phyloP scores from a whole-genome alignment of 148 eudicot species.

The Vaccinium vitisidaea region DNA sequence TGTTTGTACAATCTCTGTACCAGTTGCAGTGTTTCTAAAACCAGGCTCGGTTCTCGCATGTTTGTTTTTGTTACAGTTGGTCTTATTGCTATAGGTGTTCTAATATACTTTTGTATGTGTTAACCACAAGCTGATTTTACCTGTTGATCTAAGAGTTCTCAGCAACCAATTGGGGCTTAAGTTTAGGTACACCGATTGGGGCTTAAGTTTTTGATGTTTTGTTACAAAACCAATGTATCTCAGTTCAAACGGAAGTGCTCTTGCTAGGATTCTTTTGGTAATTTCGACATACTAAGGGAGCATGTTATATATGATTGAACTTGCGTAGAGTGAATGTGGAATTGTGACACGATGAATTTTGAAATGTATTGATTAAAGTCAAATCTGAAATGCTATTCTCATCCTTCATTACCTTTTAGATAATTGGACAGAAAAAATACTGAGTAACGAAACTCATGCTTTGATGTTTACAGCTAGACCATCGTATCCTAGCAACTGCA shows the following conservation, averaged over 20 bases:
- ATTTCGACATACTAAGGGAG: not conserved
- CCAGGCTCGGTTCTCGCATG: too few relatives aligned
- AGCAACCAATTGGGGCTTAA: not conserved
- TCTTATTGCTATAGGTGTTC: not conserved
- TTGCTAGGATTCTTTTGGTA: not conserved
- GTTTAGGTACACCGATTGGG: not conserved
- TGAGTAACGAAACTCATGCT: not conserved
- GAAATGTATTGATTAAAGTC: not conserved
- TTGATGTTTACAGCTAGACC: conserved; percentile 67
- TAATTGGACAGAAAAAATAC: not conserved
- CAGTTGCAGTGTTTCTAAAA: too few relatives aligned
- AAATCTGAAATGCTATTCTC: not conserved
- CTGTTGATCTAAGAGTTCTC: not conserved
- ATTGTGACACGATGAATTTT: not conserved
- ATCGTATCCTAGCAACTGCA: conserved; percentile 89
- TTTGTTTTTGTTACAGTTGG: not conserved
- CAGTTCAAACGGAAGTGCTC: not conserved
- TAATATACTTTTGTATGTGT: not conserved
- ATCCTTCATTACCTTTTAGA: not conserved
- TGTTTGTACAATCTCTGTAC: too few relatives aligned
- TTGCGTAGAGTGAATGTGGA: not conserved
- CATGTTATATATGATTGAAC: not conserved
- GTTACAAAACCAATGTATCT: not conserved
- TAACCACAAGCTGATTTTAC: not conserved
- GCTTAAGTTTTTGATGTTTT: not conserved